A percentile compares a stretch with the other conserved stretches of the same genome.
Conservation (phyloP, 2,329 filamentous ascomycete genomes). For the Chrysoporthe austroafricana region DNA sequence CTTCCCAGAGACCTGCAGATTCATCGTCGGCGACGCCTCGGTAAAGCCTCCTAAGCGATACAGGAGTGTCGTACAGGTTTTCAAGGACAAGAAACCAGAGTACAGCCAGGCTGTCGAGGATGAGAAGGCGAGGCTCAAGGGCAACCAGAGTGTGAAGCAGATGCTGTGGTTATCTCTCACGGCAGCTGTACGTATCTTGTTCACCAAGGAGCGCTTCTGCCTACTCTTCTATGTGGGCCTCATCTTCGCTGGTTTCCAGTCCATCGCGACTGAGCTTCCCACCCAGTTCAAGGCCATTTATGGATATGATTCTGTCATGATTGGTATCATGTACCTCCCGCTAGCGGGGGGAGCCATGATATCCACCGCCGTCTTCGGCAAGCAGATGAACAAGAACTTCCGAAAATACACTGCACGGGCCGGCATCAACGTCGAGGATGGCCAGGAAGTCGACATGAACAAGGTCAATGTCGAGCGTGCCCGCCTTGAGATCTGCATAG, state of each 20-base stretch:
- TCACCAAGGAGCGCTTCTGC: slow-evolving; percentile 41
- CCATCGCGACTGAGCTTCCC: slow-evolving; percentile 40
- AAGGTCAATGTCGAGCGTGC: slow-evolving; percentile 44
- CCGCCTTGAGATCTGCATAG: slow-evolving; percentile 40
- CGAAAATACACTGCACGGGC: slow-evolving; percentile 53
- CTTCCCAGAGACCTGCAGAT: slow-evolving; percentile 49
- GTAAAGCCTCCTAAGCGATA: slow-evolving; percentile 38
- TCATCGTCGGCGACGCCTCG: slow-evolving; percentile 50
- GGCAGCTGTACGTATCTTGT: slow-evolving; percentile 39
- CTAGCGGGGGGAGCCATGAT: slow-evolving; percentile 43
- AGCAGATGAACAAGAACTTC: slow-evolving; percentile 65
- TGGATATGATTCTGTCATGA: slow-evolving; percentile 41
- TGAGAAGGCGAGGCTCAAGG: slow-evolving; percentile 12
- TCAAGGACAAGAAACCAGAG: slow-evolving; percentile 27
- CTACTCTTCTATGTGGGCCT: slow-evolving; percentile 42
- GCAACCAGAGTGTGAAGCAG: slow-evolving; percentile 26
- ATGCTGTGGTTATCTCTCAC: slow-evolving; percentile 38
- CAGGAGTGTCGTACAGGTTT: slow-evolving; percentile 31
- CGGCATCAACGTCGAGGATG: slow-evolving; percentile 52
- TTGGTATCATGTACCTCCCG: slow-evolving; percentile 49
- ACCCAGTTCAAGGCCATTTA: slow-evolving; percentile 40
- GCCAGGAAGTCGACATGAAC: slow-evolving; percentile 43
- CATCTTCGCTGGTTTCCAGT: slow-evolving; percentile 41
- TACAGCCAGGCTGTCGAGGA: slow-evolving; percentile 5
- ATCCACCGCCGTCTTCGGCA: slow-evolving; percentile 46